These are phyloP conservation scores for Rhodotorula sp. DNA, from an alignment of 1,284 basidiomycete species.

Conservation along the genomic window DNA sequence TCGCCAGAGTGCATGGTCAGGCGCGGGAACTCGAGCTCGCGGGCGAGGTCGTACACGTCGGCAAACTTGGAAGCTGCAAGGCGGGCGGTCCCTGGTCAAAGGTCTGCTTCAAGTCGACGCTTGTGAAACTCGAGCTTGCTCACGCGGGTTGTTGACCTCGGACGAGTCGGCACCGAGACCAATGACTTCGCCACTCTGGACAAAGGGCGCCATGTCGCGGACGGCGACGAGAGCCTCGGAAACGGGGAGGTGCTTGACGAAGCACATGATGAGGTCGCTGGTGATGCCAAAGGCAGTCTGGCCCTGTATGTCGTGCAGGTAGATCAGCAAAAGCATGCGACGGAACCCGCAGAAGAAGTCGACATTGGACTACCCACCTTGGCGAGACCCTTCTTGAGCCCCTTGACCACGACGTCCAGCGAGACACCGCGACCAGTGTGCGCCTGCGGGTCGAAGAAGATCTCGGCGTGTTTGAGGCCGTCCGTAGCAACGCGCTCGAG, in stretches of 20 bases:
- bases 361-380: constrained; percentile 8
- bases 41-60: constrained; percentile 35
- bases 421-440: constrained; percentile 40
- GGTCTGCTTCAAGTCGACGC: background rate
- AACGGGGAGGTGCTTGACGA: constrained; percentile 39
- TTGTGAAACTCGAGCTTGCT: background rate
- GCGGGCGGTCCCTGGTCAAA: background rate
- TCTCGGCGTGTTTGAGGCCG: constrained; percentile 41
- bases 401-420: constrained; percentile 36
- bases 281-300: constrained; percentile 40
- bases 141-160: constrained; percentile 41
- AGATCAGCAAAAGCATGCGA: background rate
- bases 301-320: constrained; percentile 6
- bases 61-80: constrained; percentile 34
- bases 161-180: constrained; percentile 41
- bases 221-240: constrained; percentile 35
- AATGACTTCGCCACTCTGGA: constrained; percentile 35
- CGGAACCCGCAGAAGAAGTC: background rate
- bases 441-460: constrained; percentile 44
- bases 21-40: constrained; percentile 32
- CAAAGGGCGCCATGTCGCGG: constrained; percentile 30
- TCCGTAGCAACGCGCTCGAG: constrained; percentile 30
- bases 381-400: constrained; percentile 37
- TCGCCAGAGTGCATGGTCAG: constrained; percentile 44
- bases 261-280: constrained; percentile 41